These are phyloP conservation scores for Didymella pinodella DNA, from an alignment of 2,329 filamentous ascomycete species.

Conservation along the genomic window DNA sequence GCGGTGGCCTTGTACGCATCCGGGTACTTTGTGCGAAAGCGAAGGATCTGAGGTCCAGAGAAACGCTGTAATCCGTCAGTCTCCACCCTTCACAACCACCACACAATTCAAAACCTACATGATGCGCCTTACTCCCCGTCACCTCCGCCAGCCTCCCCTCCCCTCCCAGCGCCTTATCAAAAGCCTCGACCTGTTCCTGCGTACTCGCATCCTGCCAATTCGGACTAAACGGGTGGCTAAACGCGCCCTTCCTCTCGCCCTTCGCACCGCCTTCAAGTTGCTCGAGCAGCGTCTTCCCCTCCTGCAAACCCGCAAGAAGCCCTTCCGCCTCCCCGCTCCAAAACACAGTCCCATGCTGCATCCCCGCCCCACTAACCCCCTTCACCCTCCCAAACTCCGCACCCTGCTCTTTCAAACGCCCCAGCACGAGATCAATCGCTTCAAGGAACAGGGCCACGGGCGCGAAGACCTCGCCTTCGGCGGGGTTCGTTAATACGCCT, in stretches of 20 bases:
- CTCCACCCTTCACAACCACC: not conserved
- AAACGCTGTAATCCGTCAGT: conserved; percentile 71
- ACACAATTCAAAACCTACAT: conserved; percentile 65
- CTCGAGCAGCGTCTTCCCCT: conserved; percentile 69
- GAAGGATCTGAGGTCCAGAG: conserved; percentile 94
- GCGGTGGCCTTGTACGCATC: conserved; percentile 80
- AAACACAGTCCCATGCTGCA: conserved; percentile 98
- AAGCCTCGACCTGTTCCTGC: conserved; percentile 87
- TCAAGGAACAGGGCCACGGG: conserved; percentile 96
- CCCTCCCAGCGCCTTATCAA: conserved; percentile 75
- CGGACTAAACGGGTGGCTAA: conserved; percentile 86
- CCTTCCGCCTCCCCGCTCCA: conserved; percentile 77
- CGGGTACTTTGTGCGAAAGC: conserved; percentile 81
- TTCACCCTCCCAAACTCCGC: conserved; percentile 77
- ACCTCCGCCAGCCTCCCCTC: conserved; percentile 74
- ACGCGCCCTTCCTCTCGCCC: conserved; percentile 61
- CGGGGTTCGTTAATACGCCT: conserved; percentile 83
- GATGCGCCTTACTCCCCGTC: conserved; percentile 93
- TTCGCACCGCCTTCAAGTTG: conserved; percentile 65
- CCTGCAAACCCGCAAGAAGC: conserved; percentile 68
- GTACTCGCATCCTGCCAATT: conserved; percentile 99
- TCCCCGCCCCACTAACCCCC: conserved; percentile 88
- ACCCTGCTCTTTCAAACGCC: conserved; percentile 72
- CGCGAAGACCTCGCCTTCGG: conserved; percentile 87
- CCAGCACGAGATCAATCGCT: conserved; percentile 84